Evolutionary conservation across 306 rosid genomes (phyloP), one percentile per base, ranked within the genome.

Genomic region (Begonia fuchsioides): DNA sequence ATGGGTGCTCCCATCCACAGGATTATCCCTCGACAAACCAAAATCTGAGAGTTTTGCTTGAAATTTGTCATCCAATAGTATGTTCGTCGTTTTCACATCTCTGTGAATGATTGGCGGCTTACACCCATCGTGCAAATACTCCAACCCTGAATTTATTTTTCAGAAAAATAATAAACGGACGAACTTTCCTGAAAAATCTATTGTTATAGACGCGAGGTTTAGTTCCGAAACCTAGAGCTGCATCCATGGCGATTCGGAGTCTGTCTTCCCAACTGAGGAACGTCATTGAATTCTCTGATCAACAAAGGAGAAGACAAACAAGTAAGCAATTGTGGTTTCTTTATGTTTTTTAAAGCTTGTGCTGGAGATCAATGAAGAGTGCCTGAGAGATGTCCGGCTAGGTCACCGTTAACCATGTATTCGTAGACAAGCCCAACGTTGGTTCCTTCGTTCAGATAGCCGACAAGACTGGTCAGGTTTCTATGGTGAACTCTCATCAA

Each of bases 211-310:
- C n/a, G 47, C 0, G 60, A 54, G 14, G 18, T 35, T 68, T 11
- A 38, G 38, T n/a, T 20, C 19, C 13, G 46, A 47, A 9, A 84
- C 92, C 92, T 63, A 72, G 75, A 19, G 76, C 81, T 38, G 72
- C 61, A 59, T 80, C 87, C 12, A 68, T 51, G 51, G 87, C 81
- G 12, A 77, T 72, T 35, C 55, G 65, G 50, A 84, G 70, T 52
- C 86, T 63, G n/a, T n/a, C n/a, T n/a, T n/a, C n/a, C n/a, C n/a
- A n/a, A n/a, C n/a, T n/a, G n/a, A n/a, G n/a, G n/a, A 16, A 66
- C 62, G 53, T 58, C 70, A 39, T 17, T 19, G 45, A 67, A 56
- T 51, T 65, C 32, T 60, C 86, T 80, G 61, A 65, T 32, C 53
- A 47, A 1, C 1, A 9, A 12, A 17, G 9, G 1, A 0, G 32